Evolutionary conservation across 2,329 filamentous ascomycete species (phyloP).

Genomic region (Dissoconium aciculare): DNA sequence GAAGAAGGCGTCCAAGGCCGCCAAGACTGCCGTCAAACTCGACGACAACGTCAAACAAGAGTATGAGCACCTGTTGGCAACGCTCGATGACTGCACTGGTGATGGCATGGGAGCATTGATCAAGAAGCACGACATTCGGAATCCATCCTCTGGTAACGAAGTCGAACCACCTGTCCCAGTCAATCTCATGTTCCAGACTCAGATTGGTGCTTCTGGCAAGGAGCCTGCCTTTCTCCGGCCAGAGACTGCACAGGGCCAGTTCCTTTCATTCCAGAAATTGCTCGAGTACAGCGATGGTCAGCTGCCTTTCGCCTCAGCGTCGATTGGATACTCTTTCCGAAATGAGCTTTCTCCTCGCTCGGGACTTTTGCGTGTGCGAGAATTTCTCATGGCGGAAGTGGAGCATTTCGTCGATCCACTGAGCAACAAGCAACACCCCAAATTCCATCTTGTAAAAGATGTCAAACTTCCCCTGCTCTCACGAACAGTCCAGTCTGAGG

Average conservation of each 20-base stretch:
- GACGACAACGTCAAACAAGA: conserved; percentile 75
- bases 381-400: conserved; percentile 98
- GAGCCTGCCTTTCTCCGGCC: conserved; percentile 73
- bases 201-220: conserved; percentile 85
- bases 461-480: conserved; percentile 73
- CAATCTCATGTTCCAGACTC: conserved; percentile 97
- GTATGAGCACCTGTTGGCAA: conserved; percentile 81
- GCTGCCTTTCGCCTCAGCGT: conserved; percentile 95
- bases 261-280: conserved; percentile 91
- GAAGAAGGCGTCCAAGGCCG: conserved; percentile 59
- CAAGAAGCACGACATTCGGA: conserved; percentile 78
- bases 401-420: conserved; percentile 96
- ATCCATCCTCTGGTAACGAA: conserved; percentile 63
- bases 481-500: conserved; percentile 69
- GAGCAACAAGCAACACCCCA: conserved; percentile 82
- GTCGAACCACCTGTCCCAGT: conserved; percentile 74
- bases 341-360: conserved; percentile 93
- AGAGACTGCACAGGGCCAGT: conserved; percentile 96
- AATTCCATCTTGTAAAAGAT: conserved; percentile 74
- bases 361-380: conserved; percentile 82
- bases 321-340: conserved; percentile 93
- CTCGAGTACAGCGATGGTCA: conserved; percentile 88
- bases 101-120: conserved; percentile 77
- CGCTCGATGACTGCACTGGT: conserved; percentile 89
- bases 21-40: conserved; percentile 56